A percentile compares a stretch with the other conserved stretches of the same genome.
Evolutionary conservation across 2,329 filamentous ascomycete genomes (phyloP).

Genomic region (Fusarium tupiense): DNA sequence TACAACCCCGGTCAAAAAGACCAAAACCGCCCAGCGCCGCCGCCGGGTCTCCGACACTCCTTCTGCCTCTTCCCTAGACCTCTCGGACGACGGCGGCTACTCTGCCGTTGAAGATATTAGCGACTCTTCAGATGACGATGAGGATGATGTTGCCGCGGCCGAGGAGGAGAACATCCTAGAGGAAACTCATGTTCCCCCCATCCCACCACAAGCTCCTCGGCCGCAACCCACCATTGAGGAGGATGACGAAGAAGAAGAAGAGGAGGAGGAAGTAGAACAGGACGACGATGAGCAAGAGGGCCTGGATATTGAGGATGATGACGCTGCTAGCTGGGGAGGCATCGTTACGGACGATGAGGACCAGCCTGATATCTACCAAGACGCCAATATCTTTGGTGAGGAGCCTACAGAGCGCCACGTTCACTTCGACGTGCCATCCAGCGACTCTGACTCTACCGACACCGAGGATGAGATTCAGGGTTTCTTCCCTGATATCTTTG

Average conservation of each 20-base stretch:
- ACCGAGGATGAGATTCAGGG: conserved; percentile 69
- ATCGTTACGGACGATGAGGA: conserved; percentile 60
- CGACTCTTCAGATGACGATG: conserved; percentile 80
- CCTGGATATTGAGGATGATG: conserved; percentile 53
- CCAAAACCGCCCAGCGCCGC: conserved; percentile 52
- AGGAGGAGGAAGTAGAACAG: conserved; percentile 50
- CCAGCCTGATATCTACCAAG: conserved; percentile 54
- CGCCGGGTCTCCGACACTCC: conserved; percentile 60
- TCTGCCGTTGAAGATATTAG: conserved; percentile 82
- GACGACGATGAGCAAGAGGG: conserved; percentile 54
- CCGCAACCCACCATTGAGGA: conserved; percentile 51
- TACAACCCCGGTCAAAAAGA: conserved; percentile 56
- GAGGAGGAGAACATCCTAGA: conserved; percentile 80
- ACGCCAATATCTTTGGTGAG: conserved; percentile 55
- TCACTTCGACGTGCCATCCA: conserved; percentile 75
- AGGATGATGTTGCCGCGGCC: conserved; percentile 79
- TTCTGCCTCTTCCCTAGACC: conserved; percentile 65
- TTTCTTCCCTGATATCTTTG: conserved; percentile 81
- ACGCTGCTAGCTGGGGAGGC: conserved; percentile 65
- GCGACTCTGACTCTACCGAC: conserved; percentile 73
- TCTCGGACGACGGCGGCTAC: conserved; percentile 78
- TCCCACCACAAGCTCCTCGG: conserved; percentile 60
- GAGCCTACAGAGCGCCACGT: conserved; percentile 68
- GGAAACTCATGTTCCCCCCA: conserved; percentile 52
- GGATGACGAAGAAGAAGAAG: conserved; percentile 50